phyloP scores from a whole-genome alignment of 441 rosid species.

The Viola pubescens region DNA sequence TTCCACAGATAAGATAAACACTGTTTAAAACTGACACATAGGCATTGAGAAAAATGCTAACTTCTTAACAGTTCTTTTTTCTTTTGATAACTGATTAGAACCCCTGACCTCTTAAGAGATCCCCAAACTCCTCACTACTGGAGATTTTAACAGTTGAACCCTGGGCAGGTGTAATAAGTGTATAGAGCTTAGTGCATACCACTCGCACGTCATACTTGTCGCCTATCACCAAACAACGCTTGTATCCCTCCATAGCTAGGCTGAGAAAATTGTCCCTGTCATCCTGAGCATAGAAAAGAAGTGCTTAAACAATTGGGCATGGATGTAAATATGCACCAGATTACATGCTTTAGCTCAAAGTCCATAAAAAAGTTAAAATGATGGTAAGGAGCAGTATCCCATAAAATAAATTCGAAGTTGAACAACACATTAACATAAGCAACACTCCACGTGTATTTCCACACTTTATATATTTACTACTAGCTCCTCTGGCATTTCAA shows the following conservation, averaged over 20 bases:
- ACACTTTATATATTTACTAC: background rate
- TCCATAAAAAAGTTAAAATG: background rate
- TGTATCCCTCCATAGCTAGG: slow-evolving; percentile 90
- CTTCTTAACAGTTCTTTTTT: too few species aligned
- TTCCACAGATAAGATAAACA: background rate
- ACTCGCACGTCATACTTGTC: slow-evolving; percentile 93
- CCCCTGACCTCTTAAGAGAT: too few species aligned
- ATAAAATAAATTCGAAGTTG: background rate
- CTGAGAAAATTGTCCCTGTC: slow-evolving; percentile 89
- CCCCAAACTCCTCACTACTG: too few species aligned
- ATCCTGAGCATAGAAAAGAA: slow-evolving; percentile 42
- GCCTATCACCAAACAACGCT: slow-evolving; percentile 75
- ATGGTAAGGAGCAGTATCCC: background rate
- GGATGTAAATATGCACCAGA: background rate
- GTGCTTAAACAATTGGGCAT: slow-evolving; percentile 9
- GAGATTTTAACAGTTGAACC: background rate
- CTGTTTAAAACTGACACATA: too few species aligned
- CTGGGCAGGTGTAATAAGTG: slow-evolving; percentile 12
- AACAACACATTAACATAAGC: background rate
- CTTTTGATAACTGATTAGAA: too few species aligned
- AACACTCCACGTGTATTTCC: background rate
- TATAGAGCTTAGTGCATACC: slow-evolving; percentile 39
- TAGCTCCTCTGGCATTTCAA: background rate
- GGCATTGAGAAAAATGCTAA: too few species aligned
- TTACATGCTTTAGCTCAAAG: background rate